Evolutionary conservation across 108 stramenopile genomes (phyloP).

Genomic region (Hondaea fermentalgiana): DNA sequence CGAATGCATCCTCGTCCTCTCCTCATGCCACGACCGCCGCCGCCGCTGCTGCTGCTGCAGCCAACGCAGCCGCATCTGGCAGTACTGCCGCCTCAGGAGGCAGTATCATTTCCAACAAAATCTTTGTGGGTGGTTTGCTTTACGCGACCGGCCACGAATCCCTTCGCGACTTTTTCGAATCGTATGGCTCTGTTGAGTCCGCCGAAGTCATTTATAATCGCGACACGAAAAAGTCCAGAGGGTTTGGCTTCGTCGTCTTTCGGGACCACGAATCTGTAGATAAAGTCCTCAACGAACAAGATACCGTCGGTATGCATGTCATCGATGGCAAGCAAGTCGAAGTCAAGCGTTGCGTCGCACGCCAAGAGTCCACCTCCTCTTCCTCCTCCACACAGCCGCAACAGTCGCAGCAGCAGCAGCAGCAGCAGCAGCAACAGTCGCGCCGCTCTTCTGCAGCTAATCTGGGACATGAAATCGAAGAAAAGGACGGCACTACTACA

Average conservation of each 20-base stretch:
- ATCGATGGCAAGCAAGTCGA: conserved; percentile 32
- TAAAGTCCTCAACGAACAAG: conserved; percentile 20
- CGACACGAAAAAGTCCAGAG: conserved; percentile 36
- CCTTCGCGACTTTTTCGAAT: conserved; percentile 32
- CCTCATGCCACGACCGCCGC: not conserved
- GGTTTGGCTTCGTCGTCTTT: conserved; percentile 43
- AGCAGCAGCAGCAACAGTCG: too few species aligned
- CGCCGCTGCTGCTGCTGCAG: not conserved
- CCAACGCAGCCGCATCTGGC: not conserved
- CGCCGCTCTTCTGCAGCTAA: too few species aligned
- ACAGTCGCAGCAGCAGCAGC: too few species aligned
- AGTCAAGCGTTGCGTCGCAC: conserved; percentile 15
- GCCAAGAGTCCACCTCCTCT: not conserved
- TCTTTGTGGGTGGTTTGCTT: conserved; percentile 41
- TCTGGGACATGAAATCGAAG: too few species aligned
- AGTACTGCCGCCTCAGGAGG: not conserved
- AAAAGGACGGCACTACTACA: too few species aligned
- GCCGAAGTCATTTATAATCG: conserved; percentile 37
- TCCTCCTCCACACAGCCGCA: too few species aligned
- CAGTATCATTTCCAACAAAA: conserved; percentile 25
- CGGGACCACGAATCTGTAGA: not conserved
- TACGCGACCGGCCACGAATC: conserved; percentile 30
- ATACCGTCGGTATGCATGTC: conserved; percentile 17
- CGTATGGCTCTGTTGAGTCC: conserved; percentile 22
- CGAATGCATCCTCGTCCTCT: too few species aligned